Evolutionary conservation across 1,284 basidiomycete genomes (phyloP).

Genomic region (Moniliella sp.): DNA sequence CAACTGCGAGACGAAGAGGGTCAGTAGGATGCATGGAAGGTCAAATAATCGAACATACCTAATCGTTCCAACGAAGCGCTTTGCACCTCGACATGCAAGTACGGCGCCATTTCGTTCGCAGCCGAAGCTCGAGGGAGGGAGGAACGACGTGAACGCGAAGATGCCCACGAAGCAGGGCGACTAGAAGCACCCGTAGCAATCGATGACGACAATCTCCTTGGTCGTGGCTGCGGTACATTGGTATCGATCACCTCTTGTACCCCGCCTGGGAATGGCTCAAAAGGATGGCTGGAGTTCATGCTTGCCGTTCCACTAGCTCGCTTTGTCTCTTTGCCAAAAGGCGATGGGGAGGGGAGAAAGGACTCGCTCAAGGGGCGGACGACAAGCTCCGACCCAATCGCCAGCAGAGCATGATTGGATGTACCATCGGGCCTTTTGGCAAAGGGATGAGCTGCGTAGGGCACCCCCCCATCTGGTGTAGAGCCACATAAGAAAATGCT

Average conservation of each 20-base stretch:
- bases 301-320: too few relatives aligned
- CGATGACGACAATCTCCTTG: conserved; percentile 10
- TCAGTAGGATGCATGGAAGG: not conserved
- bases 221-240: too few relatives aligned
- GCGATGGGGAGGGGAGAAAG: conserved; percentile 7
- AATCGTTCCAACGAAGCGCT: conserved; percentile 20
- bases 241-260: too few relatives aligned
- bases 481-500: too few relatives aligned
- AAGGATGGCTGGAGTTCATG: too few relatives aligned
- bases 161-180: conserved; percentile 19
- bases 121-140: conserved; percentile 26
- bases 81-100: conserved; percentile 14
- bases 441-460: too few relatives aligned
- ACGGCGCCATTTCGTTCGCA: conserved; percentile 12
- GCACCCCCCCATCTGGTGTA: too few relatives aligned
- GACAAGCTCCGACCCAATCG: conserved; percentile 15
- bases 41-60: conserved; percentile 2
- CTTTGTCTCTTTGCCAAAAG: too few relatives aligned
- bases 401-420: not conserved
- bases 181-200: conserved; percentile 7
- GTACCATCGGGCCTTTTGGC: too few relatives aligned
- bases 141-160: conserved; percentile 21
- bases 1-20: conserved; percentile 6
- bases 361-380: conserved; percentile 9
- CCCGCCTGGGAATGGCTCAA: conserved; percentile 6